phyloP scores from a whole-genome alignment of 2,329 filamentous ascomycete species.

The Akanthomyces uredinophilus region DNA sequence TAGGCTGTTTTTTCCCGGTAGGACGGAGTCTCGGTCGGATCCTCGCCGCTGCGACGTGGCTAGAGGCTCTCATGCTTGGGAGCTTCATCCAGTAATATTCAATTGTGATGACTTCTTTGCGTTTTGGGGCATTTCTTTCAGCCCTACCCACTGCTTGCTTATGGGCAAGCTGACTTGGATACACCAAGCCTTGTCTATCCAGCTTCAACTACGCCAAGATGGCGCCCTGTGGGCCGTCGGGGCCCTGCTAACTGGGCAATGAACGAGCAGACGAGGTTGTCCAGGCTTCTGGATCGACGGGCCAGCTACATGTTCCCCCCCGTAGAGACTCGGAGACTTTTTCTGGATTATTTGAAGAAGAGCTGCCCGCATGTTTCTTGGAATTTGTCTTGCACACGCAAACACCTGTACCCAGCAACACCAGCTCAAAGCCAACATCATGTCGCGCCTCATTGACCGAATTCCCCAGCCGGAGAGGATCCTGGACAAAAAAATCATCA shows the following conservation, averaged over 20 bases:
- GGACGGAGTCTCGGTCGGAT: neutral
- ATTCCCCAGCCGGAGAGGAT: conserved; percentile 28
- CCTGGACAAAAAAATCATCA: conserved; percentile 30
- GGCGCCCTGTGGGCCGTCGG: neutral
- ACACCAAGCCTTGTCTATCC: neutral
- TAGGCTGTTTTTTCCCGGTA: neutral
- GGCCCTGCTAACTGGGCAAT: neutral
- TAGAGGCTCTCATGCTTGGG: neutral
- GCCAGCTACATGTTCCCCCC: no score
- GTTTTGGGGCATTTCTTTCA: neutral
- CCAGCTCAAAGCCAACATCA: conserved; percentile 13
- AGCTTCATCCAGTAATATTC: neutral
- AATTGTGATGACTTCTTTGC: neutral
- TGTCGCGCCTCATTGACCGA: conserved; percentile 32
- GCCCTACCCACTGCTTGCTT: neutral
- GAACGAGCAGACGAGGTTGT: neutral
- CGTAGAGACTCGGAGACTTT: neutral
- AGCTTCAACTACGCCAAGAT: neutral
- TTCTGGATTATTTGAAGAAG: neutral
- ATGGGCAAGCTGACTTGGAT: neutral
- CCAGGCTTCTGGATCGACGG: neutral
- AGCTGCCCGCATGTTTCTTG: neutral
- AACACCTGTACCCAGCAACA: neutral
- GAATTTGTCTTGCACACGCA: neutral
- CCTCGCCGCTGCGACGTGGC: neutral